A percentile compares a stretch with the other conserved stretches of the same genome.
phyloP scores from a whole-genome alignment of 345 rosid genomes.

The Streptanthus diversifolius region DNA sequence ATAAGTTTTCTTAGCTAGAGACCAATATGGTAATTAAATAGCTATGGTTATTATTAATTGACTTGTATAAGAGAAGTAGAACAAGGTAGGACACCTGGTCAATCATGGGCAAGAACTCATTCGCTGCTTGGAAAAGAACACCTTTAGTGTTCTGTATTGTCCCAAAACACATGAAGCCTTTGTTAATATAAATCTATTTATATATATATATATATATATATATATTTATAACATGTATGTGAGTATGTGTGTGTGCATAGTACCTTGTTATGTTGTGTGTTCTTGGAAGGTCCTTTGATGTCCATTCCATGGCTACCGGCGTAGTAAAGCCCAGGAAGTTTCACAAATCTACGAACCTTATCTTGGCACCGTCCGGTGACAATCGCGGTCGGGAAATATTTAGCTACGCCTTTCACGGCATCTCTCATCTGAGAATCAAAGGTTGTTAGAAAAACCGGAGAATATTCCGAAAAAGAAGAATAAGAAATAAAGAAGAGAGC shows the following conservation, averaged over 20 bases:
- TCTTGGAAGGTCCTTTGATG: slow-evolving; percentile 77
- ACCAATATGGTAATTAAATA: background rate
- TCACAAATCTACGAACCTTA: slow-evolving; percentile 81
- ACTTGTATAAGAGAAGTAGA: background rate
- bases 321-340: slow-evolving; percentile 69
- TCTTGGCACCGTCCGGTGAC: slow-evolving; percentile 84
- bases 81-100: slow-evolving; percentile 44
- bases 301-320: slow-evolving; percentile 99
- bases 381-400: slow-evolving; percentile 81
- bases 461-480: background rate
- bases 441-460: background rate
- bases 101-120: slow-evolving; percentile 81
- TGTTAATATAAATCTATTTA: background rate
- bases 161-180: background rate
- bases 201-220: background rate
- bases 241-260: background rate
- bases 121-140: slow-evolving; percentile 75
- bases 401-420: slow-evolving; percentile 61
- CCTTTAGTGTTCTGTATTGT: slow-evolving; percentile 41
- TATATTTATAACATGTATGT: background rate
- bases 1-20: background rate
- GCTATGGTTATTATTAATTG: background rate
- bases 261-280: slow-evolving; percentile 48
- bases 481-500: background rate
- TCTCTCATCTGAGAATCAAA: slow-evolving; percentile 59